Base-by-base conservation (phyloP, 1,284 basidiomycete genomes). In the Tetrapyrgos nigripes region DNA sequence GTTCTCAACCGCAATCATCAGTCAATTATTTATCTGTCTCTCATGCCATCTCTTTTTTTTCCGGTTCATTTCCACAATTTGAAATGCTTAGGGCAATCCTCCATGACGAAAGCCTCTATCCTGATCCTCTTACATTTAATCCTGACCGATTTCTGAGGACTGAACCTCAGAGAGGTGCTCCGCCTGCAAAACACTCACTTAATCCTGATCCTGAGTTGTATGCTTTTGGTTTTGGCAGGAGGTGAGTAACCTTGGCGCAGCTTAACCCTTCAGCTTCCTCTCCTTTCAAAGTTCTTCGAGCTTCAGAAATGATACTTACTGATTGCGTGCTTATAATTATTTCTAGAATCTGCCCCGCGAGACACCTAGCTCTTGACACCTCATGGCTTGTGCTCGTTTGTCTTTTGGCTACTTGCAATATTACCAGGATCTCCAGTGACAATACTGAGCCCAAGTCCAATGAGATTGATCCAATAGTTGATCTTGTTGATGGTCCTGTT, bases 311-410 rank as follows among this genome's bases (percentile, higher is more conserved):
- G n/a, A n/a, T n/a, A n/a, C n/a, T n/a, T n/a, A n/a, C n/a, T n/a
- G n/a, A n/a, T n/a, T n/a, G n/a, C n/a, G n/a, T 19, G 28, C 17
- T 46, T 21, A 21, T 14, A 29, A 9, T 2, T 33, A 17, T 44
- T 53, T 33, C 3, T 29, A 64, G 64, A 37, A 68, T 75, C 35
- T 76, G 74, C 51, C 70, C 74, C 24, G 73, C 74, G 19, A 62
- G 69, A 43, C 61, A 74, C 50, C 50, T 76, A 6, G 73, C 73
- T 4, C 50, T 64, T 11, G 61, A 62, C 4, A 65, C 70, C 9
- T 52, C 68, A 8, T 75, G 67, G 68, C 66, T 74, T 46, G 65
- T 66, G 2, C 67, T 73, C n/a, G 71, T 66, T 0, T 70, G 65
- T 11, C 58, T 73, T 4, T 55, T 75, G 28, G 61, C 70, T 1